A percentile compares a stretch with the other conserved stretches of the same genome.
phyloP scores from a whole-genome alignment of 371 early-diverging fungal genomes.

The Saksenaea oblongispora region DNA sequence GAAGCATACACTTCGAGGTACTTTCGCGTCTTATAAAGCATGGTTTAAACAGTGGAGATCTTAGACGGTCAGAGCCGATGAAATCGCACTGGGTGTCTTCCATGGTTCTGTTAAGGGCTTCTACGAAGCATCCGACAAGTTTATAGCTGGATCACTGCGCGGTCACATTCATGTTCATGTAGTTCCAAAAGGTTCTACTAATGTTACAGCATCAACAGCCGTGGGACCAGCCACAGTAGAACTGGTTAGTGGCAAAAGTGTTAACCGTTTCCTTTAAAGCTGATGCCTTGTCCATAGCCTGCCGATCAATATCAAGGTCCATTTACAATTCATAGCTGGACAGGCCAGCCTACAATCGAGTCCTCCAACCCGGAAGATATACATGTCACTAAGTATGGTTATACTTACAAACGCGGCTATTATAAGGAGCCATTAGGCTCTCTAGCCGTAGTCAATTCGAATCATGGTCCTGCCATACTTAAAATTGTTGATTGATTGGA shows the following conservation, averaged over 20 bases:
- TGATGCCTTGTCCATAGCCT: not conserved
- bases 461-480: not conserved
- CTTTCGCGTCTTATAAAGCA: not conserved
- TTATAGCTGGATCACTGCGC: conserved; percentile 11
- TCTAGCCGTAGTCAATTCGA: not conserved
- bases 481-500: not conserved
- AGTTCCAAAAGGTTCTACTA: conserved; percentile 6
- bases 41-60: not conserved
- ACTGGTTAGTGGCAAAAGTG: conserved; percentile 7
- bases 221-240: conserved; percentile 13
- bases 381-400: conserved; percentile 18
- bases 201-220: conserved; percentile 11
- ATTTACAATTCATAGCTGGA: conserved; percentile 15
- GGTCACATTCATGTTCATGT: conserved; percentile 16
- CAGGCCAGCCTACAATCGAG: conserved; percentile 13
- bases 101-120: conserved; percentile 17
- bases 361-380: conserved; percentile 26
- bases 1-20: conserved; percentile 16
- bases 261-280: not conserved
- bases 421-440: conserved; percentile 10
- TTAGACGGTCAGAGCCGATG: conserved; percentile 18
- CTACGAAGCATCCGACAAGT: conserved; percentile 2
- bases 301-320: conserved; percentile 19
- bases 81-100: conserved; percentile 11
- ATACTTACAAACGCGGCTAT: conserved; percentile 21